These are phyloP conservation scores for Daldinia caldariorum DNA, from an alignment of 495 filamentous ascomycete genomes.

Conservation along the genomic window DNA sequence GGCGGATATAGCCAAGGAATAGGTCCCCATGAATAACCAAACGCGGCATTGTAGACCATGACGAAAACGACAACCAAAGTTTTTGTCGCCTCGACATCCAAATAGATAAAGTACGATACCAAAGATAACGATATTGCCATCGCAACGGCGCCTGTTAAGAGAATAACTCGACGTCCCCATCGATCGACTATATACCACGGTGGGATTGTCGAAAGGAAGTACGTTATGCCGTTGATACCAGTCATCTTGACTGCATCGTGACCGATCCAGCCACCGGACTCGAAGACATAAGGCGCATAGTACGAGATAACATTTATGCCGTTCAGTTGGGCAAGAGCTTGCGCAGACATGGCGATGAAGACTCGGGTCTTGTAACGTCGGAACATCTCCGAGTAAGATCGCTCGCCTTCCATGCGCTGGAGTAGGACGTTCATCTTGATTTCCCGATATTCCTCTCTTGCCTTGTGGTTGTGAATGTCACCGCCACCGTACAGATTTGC, in stretches of 20 bases:
- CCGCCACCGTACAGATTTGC: conserved; percentile 96
- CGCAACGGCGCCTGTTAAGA: conserved; percentile 88
- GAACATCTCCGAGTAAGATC: conserved; percentile 95
- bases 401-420: conserved; percentile 91
- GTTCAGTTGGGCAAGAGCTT: conserved; percentile 94
- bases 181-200: conserved; percentile 97
- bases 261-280: conserved; percentile 92
- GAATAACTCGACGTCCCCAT: conserved; percentile 89
- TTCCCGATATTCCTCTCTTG: conserved; percentile 93
- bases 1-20: conserved; percentile 98
- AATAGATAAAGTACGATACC: conserved; percentile 95
- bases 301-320: conserved; percentile 99
- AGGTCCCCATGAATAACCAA: conserved; percentile 98
- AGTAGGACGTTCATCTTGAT: conserved; percentile 98
- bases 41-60: conserved; percentile 98
- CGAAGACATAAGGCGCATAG: conserved; percentile 96
- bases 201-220: conserved; percentile 88
- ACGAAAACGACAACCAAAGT: conserved; percentile 90
- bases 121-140: conserved; percentile 91
- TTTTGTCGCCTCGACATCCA: conserved; percentile 79
- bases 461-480: conserved; percentile 90
- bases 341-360: conserved; percentile 98
- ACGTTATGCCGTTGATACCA: conserved; percentile 93
- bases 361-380: conserved; percentile 88
- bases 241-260: conserved; percentile 96